These are phyloP conservation scores for Chaetomium olivaceum DNA, from an alignment of 2,329 filamentous ascomycete genomes.

Conservation along the genomic window DNA sequence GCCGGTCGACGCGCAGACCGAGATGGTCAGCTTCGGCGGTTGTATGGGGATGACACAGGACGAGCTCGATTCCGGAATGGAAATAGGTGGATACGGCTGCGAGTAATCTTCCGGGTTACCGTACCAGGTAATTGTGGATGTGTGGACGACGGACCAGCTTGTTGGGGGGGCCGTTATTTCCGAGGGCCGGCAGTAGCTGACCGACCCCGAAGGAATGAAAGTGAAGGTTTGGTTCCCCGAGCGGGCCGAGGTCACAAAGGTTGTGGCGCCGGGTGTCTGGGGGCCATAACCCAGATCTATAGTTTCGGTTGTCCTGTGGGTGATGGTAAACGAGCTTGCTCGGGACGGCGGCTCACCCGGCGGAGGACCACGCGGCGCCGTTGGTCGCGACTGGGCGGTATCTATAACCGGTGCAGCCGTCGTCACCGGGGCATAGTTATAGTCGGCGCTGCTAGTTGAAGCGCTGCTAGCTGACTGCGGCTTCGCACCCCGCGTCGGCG, in stretches of 20 bases:
- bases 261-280: conserved; percentile 13
- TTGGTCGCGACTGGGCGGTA: background rate
- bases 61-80: conserved; percentile 42
- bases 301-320: conserved; percentile 1
- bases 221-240: conserved; percentile 19
- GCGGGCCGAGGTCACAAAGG: conserved; percentile 19
- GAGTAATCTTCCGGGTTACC: conserved; percentile 50
- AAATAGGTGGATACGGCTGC: conserved; percentile 46
- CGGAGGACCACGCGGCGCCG: conserved; percentile 14
- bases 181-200: conserved; percentile 31
- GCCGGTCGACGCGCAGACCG: conserved; percentile 32
- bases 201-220: conserved; percentile 2
- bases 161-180: conserved; percentile 33
- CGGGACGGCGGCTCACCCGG: conserved; percentile 1
- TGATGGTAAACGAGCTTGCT: background rate
- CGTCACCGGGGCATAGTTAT: background rate
- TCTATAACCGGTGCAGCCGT: background rate
- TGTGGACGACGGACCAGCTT: conserved; percentile 49
- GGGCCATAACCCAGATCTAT: conserved; percentile 21
- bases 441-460: background rate
- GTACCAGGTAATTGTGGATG: conserved; percentile 51
- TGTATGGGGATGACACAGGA: conserved; percentile 38
- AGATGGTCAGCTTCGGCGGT: conserved; percentile 27
- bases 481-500: background rate
- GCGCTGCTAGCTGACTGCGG: background rate